Evolutionary conservation across 768 basidiomycete genomes (phyloP).

Genomic region (Lactarius vividus): DNA sequence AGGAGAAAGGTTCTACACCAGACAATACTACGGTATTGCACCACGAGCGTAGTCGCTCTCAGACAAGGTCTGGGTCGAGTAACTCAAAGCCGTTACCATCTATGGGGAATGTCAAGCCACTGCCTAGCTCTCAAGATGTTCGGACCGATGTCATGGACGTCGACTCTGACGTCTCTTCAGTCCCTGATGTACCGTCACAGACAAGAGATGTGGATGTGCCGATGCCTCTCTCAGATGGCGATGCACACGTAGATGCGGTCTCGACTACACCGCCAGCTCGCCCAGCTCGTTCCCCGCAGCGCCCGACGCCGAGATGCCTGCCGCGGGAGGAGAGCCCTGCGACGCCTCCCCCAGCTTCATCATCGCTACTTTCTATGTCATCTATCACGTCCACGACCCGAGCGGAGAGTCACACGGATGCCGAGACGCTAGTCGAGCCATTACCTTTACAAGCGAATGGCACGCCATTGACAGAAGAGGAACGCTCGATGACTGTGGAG

Average conservation of each 20-base stretch:
- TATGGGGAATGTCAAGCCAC: neutral
- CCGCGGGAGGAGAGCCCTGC: constrained; percentile 1
- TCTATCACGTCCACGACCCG: constrained; percentile 25
- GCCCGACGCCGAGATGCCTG: neutral
- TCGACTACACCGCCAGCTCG: neutral
- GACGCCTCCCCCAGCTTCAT: constrained; percentile 24
- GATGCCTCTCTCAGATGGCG: neutral
- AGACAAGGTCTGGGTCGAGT: constrained; percentile 13
- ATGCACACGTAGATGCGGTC: neutral
- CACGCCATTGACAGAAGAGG: constrained; percentile 52
- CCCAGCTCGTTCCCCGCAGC: neutral
- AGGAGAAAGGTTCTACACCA: constrained; percentile 4
- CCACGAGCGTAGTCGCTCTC: neutral
- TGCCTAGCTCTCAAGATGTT: neutral
- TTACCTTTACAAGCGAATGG: constrained; percentile 30
- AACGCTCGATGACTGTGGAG: constrained; percentile 77
- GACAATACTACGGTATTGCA: neutral
- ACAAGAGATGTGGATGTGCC: neutral
- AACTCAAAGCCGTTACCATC: neutral
- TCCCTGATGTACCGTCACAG: neutral
- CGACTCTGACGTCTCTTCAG: neutral
- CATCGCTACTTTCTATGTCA: constrained; percentile 22
- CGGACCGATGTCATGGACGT: constrained; percentile 13
- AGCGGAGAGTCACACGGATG: constrained; percentile 16
- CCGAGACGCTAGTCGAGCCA: constrained; percentile 30